These are phyloP conservation scores for Aspergillus sojae DNA, from an alignment of 2,329 filamentous ascomycete species.

Conservation along the genomic window DNA sequence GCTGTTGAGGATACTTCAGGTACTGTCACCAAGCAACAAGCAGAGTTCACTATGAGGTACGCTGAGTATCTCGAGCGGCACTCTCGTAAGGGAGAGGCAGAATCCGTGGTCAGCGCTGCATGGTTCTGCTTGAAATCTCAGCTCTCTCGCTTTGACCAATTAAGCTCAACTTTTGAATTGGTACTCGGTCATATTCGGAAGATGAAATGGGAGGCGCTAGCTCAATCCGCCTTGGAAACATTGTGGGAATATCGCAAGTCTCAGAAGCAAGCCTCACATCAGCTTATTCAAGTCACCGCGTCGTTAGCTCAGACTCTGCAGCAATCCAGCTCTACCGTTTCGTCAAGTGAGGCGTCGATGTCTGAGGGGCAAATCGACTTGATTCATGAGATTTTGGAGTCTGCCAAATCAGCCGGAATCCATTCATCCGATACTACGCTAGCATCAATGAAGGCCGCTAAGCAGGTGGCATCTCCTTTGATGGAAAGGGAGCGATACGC, in stretches of 20 bases:
- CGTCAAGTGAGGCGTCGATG: background rate
- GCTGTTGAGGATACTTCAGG: background rate
- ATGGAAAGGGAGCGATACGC: background rate
- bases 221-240: background rate
- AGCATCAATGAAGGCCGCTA: background rate
- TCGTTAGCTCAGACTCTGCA: background rate
- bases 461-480: background rate
- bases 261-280: background rate
- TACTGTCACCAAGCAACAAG: background rate
- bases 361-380: background rate
- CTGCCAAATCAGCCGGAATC: background rate
- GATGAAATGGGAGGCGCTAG: conserved; percentile 1
- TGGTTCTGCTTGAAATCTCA: conserved; percentile 2
- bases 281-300: background rate
- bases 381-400: background rate
- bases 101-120: background rate
- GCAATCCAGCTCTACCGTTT: background rate
- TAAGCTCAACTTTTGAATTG: conserved; percentile 3
- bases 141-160: background rate
- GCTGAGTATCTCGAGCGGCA: background rate
- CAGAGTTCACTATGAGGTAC: background rate
- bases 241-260: background rate
- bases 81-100: background rate
- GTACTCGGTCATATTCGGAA: conserved; percentile 1
- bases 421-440: background rate